Evolutionary conservation across 129 eudicot genomes (phyloP).

Genomic region (Tanacetum coccineum): DNA sequence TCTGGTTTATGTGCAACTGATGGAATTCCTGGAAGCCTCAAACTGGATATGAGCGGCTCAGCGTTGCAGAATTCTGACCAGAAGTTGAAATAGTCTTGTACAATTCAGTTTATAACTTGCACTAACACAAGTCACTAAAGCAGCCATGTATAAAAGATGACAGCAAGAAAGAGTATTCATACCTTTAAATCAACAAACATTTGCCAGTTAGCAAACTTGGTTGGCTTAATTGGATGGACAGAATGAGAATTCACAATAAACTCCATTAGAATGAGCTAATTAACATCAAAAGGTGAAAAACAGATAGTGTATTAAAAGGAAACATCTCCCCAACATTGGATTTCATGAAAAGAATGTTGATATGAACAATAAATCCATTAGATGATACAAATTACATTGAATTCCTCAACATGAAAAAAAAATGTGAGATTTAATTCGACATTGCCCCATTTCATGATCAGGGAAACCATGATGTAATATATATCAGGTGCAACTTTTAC

Average conservation of each 20-base stretch:
- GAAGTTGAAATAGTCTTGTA: no score
- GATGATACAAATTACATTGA: not conserved
- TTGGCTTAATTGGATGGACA: not conserved
- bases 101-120: no score
- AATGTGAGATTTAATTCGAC: not conserved
- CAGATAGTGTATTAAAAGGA: not conserved
- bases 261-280: not conserved
- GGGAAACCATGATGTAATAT: not conserved
- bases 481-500: not conserved
- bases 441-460: not conserved
- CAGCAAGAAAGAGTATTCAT: not conserved
- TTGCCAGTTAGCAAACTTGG: constrained; percentile 3
- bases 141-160: no score
- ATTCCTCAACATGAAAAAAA: not conserved
- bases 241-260: not conserved
- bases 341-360: not conserved
- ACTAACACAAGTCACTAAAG: no score
- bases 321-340: not conserved
- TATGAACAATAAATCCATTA: constrained; percentile 3
- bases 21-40: no score
- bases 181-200: constrained; percentile 7
- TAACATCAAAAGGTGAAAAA: not conserved
- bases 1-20: no score
- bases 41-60: no score
- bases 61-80: no score